Evolutionary conservation across 371 early-diverging fungal genomes (phyloP), one percentile per base, ranked within the genome.

Genomic region (Mucor mucedo): DNA sequence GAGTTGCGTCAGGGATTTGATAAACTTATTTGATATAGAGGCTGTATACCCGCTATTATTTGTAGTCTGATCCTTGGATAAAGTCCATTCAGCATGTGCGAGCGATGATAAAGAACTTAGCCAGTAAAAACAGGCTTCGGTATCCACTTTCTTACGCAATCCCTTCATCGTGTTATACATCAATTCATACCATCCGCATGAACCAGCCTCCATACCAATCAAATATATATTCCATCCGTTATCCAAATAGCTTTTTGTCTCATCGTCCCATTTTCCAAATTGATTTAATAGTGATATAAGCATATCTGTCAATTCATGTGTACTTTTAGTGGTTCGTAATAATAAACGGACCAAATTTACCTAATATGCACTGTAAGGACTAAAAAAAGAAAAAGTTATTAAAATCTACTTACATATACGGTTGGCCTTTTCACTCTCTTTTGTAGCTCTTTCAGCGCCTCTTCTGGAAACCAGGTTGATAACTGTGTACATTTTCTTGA

Each of bases 191-290:
- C 77, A 78, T 54, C 71, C 68, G 39, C 66, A 67, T 7, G 42
- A 45, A 1, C 77, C 78, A 2, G 81, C 81, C 40, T 74, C 76
- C n/a, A 58, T 62, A 10, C 71, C 76, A 28, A 78, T 70, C 4
- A 67, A 33, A 58, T 76, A 80, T 1, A 80, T 27, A 13, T 74
- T 52, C 75, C 77, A 76, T 5, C 66, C 69, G 58, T 76, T 74
- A 6, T 27, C 52, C 16, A 50, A 59, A 55, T 66, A 75, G 0
- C n/a, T 41, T 14, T 61, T 38, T 1, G 32, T 55, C 1, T 14
- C 7, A 5, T 61, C 41, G 21, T 75, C 53, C 76, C 76, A 78
- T 8, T 38, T 33, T 8, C 77, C 81, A 65, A 73, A 76, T 8
- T 55, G 33, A 13, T 58, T 47, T 16, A 75, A 11, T 4, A 67